Evolutionary conservation across 768 basidiomycete genomes (phyloP), one percentile per base, ranked within the genome.

Genomic region (Phaffia tasmanica): DNA sequence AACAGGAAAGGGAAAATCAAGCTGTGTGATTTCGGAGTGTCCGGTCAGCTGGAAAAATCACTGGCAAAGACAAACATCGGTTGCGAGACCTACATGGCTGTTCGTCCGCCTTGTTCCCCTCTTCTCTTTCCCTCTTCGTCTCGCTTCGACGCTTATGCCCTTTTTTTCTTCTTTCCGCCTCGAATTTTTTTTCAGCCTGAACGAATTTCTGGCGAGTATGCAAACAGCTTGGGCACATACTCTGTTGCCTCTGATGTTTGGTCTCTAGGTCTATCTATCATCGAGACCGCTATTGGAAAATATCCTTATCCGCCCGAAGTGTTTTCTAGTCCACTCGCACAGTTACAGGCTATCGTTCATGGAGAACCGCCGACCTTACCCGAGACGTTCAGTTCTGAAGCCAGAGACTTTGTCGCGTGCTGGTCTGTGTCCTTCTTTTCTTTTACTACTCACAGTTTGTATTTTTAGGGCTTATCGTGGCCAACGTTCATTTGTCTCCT

Each of bases 301-400:
- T 98, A 99, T 76, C 94, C 94, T 1, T 99, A 95, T 74, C 94
- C 94, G 35, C 93, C 93, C 30, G 93, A 98, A 79, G 94, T 91
- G 8, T 99, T 95, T 75, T 83, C 85, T 67, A 97, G 97, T 75
- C 92, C 97, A 19, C 95, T 99, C 77, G 94, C 93, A 1, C 94
- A 99, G 74, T 79, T 88, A 50, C 89, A 86, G n/a, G 93, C 94
- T 3, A 99, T 99, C 69, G 92, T 99, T 2, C 86, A 95, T 70
- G 94, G 92, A 0, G 88, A 91, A 64, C 87, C 92, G 14, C 94
- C 94, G 4, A 84, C 84, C 47, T 78, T 99, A 42, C 93, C 93
- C 0, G 83, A 83, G 1, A 79, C 79, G 0, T 89, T 85, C 76
- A 81, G 81, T 49, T 80, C 83, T 25, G 79, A 80, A 16, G 91